Evolutionary conservation across 345 rosid species (phyloP), one percentile per base, ranked within the genome.

Genomic region (Dovyalis caffra): DNA sequence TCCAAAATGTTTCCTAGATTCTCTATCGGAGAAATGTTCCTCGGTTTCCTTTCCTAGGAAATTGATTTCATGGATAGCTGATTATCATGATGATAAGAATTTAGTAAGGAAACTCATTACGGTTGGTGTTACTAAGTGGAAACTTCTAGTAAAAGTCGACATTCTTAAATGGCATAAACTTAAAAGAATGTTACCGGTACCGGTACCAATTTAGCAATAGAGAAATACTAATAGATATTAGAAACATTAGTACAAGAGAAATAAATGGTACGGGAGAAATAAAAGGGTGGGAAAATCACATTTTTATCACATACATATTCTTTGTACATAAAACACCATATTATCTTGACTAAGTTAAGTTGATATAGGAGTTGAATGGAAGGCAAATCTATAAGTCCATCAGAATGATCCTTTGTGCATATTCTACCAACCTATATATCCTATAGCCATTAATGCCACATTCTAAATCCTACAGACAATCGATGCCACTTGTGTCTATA

Each of bases 221-320:
- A n/a, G n/a, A n/a, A n/a, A n/a, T n/a, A n/a, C n/a, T n/a, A n/a
- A n/a, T n/a, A n/a, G n/a, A n/a, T n/a, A n/a, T n/a, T n/a, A n/a
- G n/a, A n/a, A n/a, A n/a, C n/a, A n/a, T n/a, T n/a, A n/a, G n/a
- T n/a, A n/a, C n/a, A n/a, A n/a, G n/a, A n/a, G n/a, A n/a, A n/a
- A n/a, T n/a, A 47, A 47, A 33, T 45, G 71, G 40, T 72, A 32
- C 67, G 58, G 12, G 43, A 20, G 40, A 34, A 51, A 66, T 71
- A 63, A 32, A 45, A 45, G 71, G 31, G 53, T 15, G 21, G 73
- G 68, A 66, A 74, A 58, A n/a, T n/a, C n/a, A n/a, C n/a, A n/a
- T n/a, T n/a, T n/a, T n/a, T n/a, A 61, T 66, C 81, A 77, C 80
- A 80, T 80, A 80, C 68, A 33, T 66, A 11, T 69, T 68, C 31